A percentile compares a stretch with the other conserved stretches of the same genome.
Evolutionary conservation across 1,139 yeast species (phyloP).

Genomic region (Candida pseudocylindracea): DNA sequence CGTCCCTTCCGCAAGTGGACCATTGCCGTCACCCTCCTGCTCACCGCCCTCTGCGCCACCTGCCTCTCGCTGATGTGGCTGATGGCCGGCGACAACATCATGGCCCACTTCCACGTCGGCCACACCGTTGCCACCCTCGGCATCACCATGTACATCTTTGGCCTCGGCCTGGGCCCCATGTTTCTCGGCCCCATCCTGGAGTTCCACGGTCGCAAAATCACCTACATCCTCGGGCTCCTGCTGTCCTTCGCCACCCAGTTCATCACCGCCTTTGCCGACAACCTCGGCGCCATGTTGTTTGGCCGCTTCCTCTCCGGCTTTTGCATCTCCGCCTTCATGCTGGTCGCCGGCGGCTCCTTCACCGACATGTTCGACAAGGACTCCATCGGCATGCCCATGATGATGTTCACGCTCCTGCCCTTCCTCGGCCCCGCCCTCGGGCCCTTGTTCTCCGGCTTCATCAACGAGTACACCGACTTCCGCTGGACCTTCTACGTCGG

Average conservation of each 20-base stretch:
- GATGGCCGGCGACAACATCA: conserved; percentile 8
- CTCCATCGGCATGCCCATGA: conserved; percentile 8
- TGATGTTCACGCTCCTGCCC: conserved; percentile 11
- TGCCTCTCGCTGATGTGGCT: no score
- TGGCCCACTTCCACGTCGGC: conserved; percentile 14
- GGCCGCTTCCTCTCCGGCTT: conserved; percentile 14
- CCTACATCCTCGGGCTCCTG: conserved; percentile 11
- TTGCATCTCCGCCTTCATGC: conserved; percentile 12
- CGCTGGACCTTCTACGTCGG: conserved; percentile 10
- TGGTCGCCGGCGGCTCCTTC: conserved; percentile 14
- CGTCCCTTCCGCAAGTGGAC: no score
- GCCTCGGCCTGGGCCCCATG: conserved; percentile 35
- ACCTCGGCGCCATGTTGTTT: conserved; percentile 12
- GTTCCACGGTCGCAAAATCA: conserved; percentile 28
- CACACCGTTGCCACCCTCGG: conserved; percentile 20
- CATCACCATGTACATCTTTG: conserved; percentile 19
- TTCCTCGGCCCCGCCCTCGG: conserved; percentile 14
- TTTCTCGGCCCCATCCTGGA: conserved; percentile 28
- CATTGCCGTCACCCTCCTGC: no score
- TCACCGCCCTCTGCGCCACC: no score
- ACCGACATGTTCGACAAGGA: conserved; percentile 9
- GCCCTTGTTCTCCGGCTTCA: conserved; percentile 11
- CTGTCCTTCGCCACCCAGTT: conserved; percentile 13
- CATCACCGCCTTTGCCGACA: conserved; percentile 11
- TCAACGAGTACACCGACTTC: conserved; percentile 6